These are phyloP conservation scores for Fistulinella cinereoalba DNA, from an alignment of 1,284 basidiomycete genomes.

Conservation along the genomic window DNA sequence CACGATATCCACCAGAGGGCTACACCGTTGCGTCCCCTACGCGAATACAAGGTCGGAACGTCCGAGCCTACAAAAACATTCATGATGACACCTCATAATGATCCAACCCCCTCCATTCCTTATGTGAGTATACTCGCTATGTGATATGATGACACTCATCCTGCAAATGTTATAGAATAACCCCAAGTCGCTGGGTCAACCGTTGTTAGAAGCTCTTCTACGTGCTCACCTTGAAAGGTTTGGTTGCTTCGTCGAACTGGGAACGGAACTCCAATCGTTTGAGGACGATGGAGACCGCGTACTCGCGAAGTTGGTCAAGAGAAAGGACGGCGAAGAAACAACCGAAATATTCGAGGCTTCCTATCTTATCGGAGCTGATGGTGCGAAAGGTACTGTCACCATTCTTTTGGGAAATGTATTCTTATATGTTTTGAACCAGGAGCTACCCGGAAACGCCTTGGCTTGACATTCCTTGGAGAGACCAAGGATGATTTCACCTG, in stretches of 20 bases:
- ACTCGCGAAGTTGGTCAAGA: constrained; percentile 23
- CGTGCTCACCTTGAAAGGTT: constrained; percentile 30
- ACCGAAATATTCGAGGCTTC: constrained; percentile 22
- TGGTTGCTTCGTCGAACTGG: constrained; percentile 31
- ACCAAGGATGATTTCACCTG: constrained; percentile 34
- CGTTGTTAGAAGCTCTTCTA: constrained; percentile 31
- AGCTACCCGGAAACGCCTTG: constrained; percentile 42
- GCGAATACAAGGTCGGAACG: constrained; percentile 21
- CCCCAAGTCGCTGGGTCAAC: constrained; percentile 32
- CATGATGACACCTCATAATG: not conserved
- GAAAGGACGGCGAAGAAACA: constrained; percentile 11
- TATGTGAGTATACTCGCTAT: constrained; percentile 10
- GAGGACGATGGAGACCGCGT: constrained; percentile 31
- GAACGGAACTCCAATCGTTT: constrained; percentile 32
- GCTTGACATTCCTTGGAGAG: constrained; percentile 46
- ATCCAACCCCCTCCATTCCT: constrained; percentile 28
- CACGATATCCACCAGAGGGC: constrained; percentile 17
- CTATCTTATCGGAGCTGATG: constrained; percentile 41
- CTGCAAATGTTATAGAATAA: constrained; percentile 6
- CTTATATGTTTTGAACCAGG: constrained; percentile 8
- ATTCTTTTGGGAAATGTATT: not conserved
- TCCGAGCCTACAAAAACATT: constrained; percentile 16
- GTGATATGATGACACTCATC: not conserved
- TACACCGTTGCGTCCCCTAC: not conserved
- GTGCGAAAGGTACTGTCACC: constrained; percentile 32